Percentiles rank a stretch among this genome's conserved stretches.
phyloP scores from a whole-genome alignment of 495 filamentous ascomycete species.

The Xylaria nigripes region DNA sequence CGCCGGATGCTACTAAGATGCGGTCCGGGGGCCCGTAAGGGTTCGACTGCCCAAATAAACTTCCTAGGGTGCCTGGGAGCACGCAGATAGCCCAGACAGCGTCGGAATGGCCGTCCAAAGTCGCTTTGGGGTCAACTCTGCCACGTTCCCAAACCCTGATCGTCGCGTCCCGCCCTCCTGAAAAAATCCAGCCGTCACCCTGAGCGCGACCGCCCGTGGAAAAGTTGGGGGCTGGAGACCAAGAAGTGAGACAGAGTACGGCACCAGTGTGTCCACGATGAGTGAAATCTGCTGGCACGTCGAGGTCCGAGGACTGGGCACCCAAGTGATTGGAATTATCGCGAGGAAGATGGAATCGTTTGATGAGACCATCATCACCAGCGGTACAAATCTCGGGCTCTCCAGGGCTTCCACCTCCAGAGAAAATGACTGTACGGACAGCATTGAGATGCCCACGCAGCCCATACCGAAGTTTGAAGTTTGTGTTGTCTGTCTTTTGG shows the following conservation, averaged over 20 bases:
- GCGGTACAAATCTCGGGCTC: slow-evolving; percentile 96
- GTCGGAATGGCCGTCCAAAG: slow-evolving; percentile 87
- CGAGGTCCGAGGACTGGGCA: slow-evolving; percentile 64
- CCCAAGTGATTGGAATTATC: slow-evolving; percentile 48
- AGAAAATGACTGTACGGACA: slow-evolving; percentile 89
- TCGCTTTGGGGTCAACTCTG: slow-evolving; percentile 89
- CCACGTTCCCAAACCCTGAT: slow-evolving; percentile 92
- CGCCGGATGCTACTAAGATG: slow-evolving; percentile 82
- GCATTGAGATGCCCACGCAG: slow-evolving; percentile 89
- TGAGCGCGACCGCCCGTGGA: slow-evolving; percentile 75
- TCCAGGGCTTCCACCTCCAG: slow-evolving; percentile 83
- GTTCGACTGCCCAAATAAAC: slow-evolving; percentile 63
- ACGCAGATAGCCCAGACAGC: slow-evolving; percentile 94
- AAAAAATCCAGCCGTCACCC: slow-evolving; percentile 96
- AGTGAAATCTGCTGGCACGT: slow-evolving; percentile 87
- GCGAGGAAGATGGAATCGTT: slow-evolving; percentile 89
- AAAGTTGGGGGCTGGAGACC: slow-evolving; percentile 74
- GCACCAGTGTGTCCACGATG: slow-evolving; percentile 86
- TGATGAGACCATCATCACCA: slow-evolving; percentile 90
- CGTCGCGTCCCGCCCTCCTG: slow-evolving; percentile 88
- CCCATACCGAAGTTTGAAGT: slow-evolving; percentile 88
- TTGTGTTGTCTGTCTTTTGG: slow-evolving; percentile 52
- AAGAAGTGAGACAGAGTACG: slow-evolving; percentile 82
- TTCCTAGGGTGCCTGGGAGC: slow-evolving; percentile 71
- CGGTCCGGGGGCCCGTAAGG: slow-evolving; percentile 71